Percentiles rank a stretch among this genome's conserved stretches.
phyloP scores from a whole-genome alignment of 257 asterid genomes.

The Rehmannia glutinosa region DNA sequence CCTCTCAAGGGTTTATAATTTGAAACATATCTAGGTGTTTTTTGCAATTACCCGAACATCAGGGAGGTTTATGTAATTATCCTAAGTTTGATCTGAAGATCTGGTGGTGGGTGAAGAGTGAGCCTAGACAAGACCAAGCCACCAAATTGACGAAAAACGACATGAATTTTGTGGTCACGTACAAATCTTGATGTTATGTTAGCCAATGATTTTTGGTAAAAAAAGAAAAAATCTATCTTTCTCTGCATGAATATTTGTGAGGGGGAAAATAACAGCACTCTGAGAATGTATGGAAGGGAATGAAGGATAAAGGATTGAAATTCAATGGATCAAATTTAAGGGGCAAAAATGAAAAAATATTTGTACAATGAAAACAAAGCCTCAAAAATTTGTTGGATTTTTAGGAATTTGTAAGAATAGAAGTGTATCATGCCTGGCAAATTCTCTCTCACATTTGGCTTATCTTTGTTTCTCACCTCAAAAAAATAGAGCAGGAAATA shows the following conservation, averaged over 20 bases:
- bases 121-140: constrained; percentile 2
- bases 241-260: background rate
- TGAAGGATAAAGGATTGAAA: constrained; percentile 56
- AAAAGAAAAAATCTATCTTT: constrained; percentile 16
- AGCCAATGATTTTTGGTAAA: constrained; percentile 28
- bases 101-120: no score
- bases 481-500: background rate
- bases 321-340: constrained; percentile 59
- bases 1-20: no score
- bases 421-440: constrained; percentile 37
- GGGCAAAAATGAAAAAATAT: background rate
- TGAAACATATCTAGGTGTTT: no score
- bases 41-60: no score
- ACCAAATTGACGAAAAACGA: constrained; percentile 40
- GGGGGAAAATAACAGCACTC: background rate
- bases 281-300: constrained; percentile 76
- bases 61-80: no score
- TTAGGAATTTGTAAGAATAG: constrained; percentile 14
- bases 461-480: constrained; percentile 65
- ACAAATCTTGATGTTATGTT: constrained; percentile 10
- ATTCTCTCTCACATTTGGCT: constrained; percentile 64
- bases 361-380: constrained; percentile 17
- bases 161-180: constrained; percentile 29
- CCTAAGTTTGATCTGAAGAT: no score
- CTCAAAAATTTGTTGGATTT: constrained; percentile 4